These are phyloP conservation scores for Citrus medica DNA, from an alignment of 345 rosid species.

Conservation along the genomic window DNA sequence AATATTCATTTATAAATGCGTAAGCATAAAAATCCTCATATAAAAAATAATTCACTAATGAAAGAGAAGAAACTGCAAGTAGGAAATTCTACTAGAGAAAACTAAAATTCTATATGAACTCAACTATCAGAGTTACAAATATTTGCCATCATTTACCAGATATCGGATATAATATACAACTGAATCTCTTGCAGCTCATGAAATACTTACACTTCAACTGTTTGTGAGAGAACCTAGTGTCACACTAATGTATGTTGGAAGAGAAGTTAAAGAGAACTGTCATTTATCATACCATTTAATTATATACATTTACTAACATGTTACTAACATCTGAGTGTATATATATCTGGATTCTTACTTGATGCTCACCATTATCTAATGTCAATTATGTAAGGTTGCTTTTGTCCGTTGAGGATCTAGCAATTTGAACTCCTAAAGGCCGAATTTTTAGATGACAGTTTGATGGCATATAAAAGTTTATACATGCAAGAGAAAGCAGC, in stretches of 20 bases:
- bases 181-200: not conserved
- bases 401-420: not conserved
- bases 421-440: not conserved
- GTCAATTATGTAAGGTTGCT: not conserved
- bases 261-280: not conserved
- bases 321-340: not conserved
- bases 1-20: not conserved
- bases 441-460: not conserved
- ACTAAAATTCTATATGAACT: not conserved
- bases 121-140: not conserved
- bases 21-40: not conserved
- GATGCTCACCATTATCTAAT: not conserved
- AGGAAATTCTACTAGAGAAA: not conserved
- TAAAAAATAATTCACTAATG: not conserved
- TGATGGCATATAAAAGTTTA: not conserved
- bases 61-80: not conserved
- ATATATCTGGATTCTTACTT: not conserved
- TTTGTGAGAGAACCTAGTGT: not conserved
- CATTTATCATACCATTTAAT: not conserved
- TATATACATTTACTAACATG: not conserved
- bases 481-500: not conserved
- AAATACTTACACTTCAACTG: not conserved
- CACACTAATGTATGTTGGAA: not conserved
- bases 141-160: not conserved
- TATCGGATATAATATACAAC: not conserved